Evolutionary conservation across 495 filamentous ascomycete genomes (phyloP).

Genomic region (Hapsidospora chrysogenum): DNA sequence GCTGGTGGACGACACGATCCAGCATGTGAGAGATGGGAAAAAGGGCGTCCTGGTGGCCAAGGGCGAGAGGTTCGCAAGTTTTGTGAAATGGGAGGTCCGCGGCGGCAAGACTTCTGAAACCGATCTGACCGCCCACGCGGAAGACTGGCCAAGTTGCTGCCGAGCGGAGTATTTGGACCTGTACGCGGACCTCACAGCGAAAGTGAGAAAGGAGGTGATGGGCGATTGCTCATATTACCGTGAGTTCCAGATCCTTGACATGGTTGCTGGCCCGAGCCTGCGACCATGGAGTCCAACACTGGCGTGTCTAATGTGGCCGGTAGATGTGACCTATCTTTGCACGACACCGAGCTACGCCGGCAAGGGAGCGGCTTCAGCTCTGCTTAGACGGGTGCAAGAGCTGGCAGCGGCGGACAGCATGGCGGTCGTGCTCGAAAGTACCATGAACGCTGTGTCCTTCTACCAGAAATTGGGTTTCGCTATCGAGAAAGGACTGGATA

Average conservation of each 20-base stretch:
- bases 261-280: no score
- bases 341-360: conserved; percentile 23
- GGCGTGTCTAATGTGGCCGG: conserved; percentile 1
- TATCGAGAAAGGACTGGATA: conserved; percentile 12
- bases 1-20: conserved; percentile 11
- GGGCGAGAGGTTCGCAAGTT: conserved; percentile 12
- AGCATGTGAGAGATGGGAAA: conserved; percentile 9
- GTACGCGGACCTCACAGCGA: conserved; percentile 15
- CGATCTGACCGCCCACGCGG: no score
- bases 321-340: conserved; percentile 25
- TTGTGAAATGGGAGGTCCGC: conserved; percentile 19
- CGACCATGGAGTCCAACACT: no score
- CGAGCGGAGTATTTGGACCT: conserved; percentile 15
- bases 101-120: no score
- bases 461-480: conserved; percentile 25
- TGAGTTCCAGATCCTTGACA: conserved; percentile 9
- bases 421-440: conserved; percentile 26
- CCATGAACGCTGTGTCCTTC: conserved; percentile 19
- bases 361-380: conserved; percentile 18
- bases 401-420: conserved; percentile 17
- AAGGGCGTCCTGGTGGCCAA: conserved; percentile 17
- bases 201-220: conserved; percentile 12
- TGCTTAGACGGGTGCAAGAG: conserved; percentile 18
- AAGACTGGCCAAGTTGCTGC: conserved; percentile 10
- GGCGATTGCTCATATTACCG: conserved; percentile 10